Evolutionary conservation across 108 stramenopile species (phyloP).

Genomic region (Aurantiochytrium sp.): DNA sequence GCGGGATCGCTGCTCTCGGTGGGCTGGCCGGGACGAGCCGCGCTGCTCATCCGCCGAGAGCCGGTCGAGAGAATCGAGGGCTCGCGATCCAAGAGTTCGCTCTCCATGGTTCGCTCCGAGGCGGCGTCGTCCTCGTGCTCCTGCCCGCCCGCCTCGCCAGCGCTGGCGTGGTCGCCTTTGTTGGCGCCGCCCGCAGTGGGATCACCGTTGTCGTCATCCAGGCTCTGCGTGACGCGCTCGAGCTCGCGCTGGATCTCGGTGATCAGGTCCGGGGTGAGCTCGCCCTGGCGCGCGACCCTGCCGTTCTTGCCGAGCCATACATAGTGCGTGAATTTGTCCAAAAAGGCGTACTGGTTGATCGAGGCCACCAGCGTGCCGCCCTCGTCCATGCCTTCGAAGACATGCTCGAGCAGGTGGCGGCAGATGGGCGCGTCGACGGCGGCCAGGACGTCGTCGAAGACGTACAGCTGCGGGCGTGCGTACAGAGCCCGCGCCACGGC

Average conservation of each 20-base stretch:
- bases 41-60: neutral
- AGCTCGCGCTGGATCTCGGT: neutral
- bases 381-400: neutral
- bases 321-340: neutral
- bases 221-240: neutral
- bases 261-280: neutral
- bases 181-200: too few species aligned
- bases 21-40: neutral
- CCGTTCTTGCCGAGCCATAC: neutral
- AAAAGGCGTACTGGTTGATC: neutral
- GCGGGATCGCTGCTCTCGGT: neutral
- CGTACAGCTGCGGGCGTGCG: slow-evolving; percentile 63
- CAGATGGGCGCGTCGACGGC: slow-evolving; percentile 81
- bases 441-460: slow-evolving; percentile 76
- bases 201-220: neutral
- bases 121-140: too few species aligned
- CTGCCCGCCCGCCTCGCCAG: too few species aligned
- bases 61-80: neutral
- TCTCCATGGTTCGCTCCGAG: neutral
- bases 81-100: neutral
- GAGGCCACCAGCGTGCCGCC: neutral
- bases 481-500: slow-evolving; percentile 73
- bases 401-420: slow-evolving; percentile 63
- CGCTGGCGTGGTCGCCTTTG: too few species aligned
- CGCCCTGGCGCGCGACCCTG: neutral